Conservation (phyloP, 768 basidiomycete species). For the Trametes sanguinea region DNA sequence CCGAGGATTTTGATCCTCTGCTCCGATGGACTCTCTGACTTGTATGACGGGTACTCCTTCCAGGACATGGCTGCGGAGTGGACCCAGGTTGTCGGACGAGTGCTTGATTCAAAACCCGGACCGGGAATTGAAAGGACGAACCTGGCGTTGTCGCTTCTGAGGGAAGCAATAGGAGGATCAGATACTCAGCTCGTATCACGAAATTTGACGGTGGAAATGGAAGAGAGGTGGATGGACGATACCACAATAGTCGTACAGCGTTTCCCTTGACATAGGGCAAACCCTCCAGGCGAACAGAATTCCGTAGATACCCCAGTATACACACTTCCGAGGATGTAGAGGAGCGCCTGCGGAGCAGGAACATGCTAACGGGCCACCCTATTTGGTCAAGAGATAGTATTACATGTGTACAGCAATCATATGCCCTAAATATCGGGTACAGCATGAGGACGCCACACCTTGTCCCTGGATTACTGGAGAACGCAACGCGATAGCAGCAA, state of each 20-base stretch:
- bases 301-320: conserved; percentile 23
- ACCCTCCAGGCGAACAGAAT: conserved; percentile 5
- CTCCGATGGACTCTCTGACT: conserved; percentile 49
- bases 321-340: neutral
- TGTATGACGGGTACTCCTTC: conserved; percentile 37
- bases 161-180: conserved; percentile 46
- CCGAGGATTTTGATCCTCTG: conserved; percentile 41
- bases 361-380: neutral
- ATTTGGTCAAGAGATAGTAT: neutral
- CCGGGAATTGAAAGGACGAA: conserved; percentile 31
- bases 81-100: conserved; percentile 35
- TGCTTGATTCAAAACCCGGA: conserved; percentile 25
- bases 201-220: conserved; percentile 51
- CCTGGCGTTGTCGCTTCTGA: conserved; percentile 42
- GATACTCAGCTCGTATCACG: conserved; percentile 43
- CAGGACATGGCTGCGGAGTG: conserved; percentile 38
- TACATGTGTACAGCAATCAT: conserved; percentile 12
- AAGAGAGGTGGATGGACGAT: conserved; percentile 53
- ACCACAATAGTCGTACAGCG: conserved; percentile 48
- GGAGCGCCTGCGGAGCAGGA: neutral
- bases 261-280: conserved; percentile 25
- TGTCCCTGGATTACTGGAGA: conserved; percentile 5
- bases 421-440: conserved; percentile 9
- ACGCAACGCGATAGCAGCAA: neutral
- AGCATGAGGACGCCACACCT: conserved; percentile 4